Evolutionary conservation across 371 early-diverging fungal species (phyloP), one percentile per base, ranked within the genome.

Genomic region (Actinomortierella ambigua): DNA sequence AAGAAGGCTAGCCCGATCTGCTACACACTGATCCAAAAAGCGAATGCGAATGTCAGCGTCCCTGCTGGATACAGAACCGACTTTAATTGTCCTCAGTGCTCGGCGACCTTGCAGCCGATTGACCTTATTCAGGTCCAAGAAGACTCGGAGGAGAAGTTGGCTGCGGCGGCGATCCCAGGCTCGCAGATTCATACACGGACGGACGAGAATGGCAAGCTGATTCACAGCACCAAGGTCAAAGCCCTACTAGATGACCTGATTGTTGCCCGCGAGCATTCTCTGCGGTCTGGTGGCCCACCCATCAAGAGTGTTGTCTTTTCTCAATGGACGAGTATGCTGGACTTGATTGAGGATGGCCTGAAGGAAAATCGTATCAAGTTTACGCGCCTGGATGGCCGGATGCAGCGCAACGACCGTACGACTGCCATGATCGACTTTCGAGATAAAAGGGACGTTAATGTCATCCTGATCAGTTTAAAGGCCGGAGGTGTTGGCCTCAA

Each of bases 401-500:
- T 88, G 82, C 61, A 69, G 14, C 87, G 88, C 17, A 49, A 61
- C 13, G 83, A 88, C 23, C 83, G 95, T 27, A 82, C 83, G 50
- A 69, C 76, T 8, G 86, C 88, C 1, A 62, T 93, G 46, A 49
- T 79, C 2, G 40, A 64, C 17, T 93, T 96, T 67, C 65, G 65
- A 18, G 52, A 68, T 2, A 53, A 75, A 7, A 53, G 52, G 8
- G 81, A 87, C 26, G 75, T 81, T 14, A 65, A 68, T 13, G 88
- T 96, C 2, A 75, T 98, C 42, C 80, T 98, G 11, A 86, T 96
- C 56, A 92, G 93, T 64, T 79, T 96, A 40, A 89, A 90, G 61
- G 93, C 95, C 20, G 89, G 89, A 69, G 95, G 95, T 24, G 93
- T 96, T 11, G 98, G 96, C 2, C 71, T 98, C 22, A 96, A 96